Conservation (phyloP, 805 yeast species). For the Teunomyces aglyptinius region DNA sequence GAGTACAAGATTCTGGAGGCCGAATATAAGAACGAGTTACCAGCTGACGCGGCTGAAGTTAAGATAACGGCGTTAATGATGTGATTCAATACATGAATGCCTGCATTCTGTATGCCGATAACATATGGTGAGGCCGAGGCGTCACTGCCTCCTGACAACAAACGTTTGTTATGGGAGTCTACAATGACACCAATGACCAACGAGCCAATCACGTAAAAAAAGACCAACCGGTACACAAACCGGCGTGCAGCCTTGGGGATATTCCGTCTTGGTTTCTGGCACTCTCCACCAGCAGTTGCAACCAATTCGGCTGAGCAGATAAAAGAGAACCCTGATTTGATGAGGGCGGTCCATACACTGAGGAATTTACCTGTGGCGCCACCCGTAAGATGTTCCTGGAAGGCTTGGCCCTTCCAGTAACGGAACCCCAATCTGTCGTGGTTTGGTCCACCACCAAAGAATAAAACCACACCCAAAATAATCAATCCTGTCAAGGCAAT, state of each 20-base stretch:
- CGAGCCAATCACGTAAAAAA: conserved; percentile 40
- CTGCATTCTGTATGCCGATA: conserved; percentile 71
- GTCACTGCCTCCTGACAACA: conserved; percentile 18
- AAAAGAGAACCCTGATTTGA: conserved; percentile 28
- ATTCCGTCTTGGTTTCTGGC: conserved; percentile 55
- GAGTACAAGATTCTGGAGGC: conserved; percentile 63
- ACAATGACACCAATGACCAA: conserved; percentile 42
- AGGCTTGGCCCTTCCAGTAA: conserved; percentile 37
- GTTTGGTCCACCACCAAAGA: conserved; percentile 38
- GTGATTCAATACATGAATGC: conserved; percentile 66
- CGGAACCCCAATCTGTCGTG: conserved; percentile 47
- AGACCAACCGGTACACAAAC: conserved; percentile 50
- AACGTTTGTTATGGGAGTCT: conserved; percentile 22
- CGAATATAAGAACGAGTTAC: conserved; percentile 61
- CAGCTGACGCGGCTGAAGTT: conserved; percentile 54
- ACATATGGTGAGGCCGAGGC: conserved; percentile 72
- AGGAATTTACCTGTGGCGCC: conserved; percentile 24
- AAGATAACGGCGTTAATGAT: conserved; percentile 77
- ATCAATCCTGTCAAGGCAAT: conserved; percentile 31
- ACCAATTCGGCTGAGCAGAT: conserved; percentile 50
- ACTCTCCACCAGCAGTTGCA: conserved; percentile 57
- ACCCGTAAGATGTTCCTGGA: conserved; percentile 41
- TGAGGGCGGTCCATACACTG: conserved; percentile 23
- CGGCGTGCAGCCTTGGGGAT: conserved; percentile 62
- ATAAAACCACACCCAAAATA: conserved; percentile 32